Conservation (phyloP, 176 grass and related monocot genomes). For the Aegilops umbellulata region DNA sequence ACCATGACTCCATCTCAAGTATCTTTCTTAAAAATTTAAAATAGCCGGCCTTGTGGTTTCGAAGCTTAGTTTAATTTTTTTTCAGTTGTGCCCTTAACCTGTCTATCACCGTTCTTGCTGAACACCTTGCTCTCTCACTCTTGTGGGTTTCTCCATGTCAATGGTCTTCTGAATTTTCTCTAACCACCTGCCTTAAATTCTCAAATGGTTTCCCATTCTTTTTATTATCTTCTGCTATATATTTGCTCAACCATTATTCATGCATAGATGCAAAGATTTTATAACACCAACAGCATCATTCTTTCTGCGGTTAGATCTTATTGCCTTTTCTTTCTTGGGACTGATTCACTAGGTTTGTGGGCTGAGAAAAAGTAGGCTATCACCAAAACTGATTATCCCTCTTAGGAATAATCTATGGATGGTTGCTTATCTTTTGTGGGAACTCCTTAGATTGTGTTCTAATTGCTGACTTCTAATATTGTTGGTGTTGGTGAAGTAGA, state of each 20-base stretch:
- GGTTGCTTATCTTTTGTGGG: neutral
- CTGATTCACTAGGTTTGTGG: neutral
- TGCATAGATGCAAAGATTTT: neutral
- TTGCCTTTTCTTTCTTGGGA: neutral
- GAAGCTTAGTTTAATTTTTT: neutral
- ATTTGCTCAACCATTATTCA: neutral
- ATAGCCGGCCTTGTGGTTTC: neutral
- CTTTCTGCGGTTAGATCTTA: neutral
- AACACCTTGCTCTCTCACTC: neutral
- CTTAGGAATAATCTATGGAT: neutral
- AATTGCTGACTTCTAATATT: neutral
- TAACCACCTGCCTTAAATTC: neutral
- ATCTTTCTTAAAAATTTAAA: neutral
- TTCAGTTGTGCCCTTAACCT: neutral
- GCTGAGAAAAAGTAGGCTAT: neutral
- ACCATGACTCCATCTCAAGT: neutral
- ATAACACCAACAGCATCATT: neutral
- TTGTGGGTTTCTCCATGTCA: constrained; percentile 1
- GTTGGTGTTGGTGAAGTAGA: neutral
- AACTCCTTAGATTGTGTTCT: neutral
- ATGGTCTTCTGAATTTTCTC: neutral
- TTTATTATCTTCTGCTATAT: neutral
- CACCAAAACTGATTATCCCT: neutral
- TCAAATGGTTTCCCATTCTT: neutral
- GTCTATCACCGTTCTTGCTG: neutral